These are phyloP conservation scores for Vitellaria paradoxa DNA, from an alignment of 179 eudicot genomes.

Conservation along the genomic window DNA sequence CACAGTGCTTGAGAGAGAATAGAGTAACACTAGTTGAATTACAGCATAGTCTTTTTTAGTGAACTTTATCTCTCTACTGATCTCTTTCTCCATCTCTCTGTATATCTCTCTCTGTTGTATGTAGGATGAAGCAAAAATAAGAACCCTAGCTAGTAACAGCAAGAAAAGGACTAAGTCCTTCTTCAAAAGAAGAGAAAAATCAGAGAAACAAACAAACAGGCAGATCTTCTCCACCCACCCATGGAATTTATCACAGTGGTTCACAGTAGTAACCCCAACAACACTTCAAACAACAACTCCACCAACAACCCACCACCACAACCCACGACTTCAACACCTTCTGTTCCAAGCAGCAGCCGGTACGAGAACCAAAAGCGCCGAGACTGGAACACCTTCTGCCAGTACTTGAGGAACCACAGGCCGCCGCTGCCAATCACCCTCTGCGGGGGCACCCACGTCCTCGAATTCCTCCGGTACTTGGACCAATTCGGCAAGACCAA, in stretches of 20 bases:
- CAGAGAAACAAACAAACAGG: background rate
- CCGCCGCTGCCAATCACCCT: slow-evolving; percentile 51
- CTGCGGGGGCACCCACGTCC: slow-evolving; percentile 65
- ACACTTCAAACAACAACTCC: background rate
- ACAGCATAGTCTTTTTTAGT: too few relatives aligned
- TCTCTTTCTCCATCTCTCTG: too few relatives aligned
- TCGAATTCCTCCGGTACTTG: slow-evolving; percentile 51
- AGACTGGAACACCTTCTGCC: slow-evolving; percentile 73
- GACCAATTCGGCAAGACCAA: slow-evolving; percentile 68
- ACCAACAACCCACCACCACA: background rate
- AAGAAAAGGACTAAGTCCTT: too few relatives aligned
- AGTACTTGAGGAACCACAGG: slow-evolving; percentile 56
- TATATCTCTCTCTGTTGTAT: too few relatives aligned
- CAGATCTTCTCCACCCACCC: background rate
- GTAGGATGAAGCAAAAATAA: too few relatives aligned
- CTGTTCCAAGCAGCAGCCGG: slow-evolving; percentile 35
- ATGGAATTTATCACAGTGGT: slow-evolving; percentile 16
- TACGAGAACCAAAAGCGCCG: slow-evolving; percentile 67
- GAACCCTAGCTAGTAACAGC: too few relatives aligned
- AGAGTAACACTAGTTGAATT: too few relatives aligned
- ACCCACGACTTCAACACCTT: slow-evolving; percentile 5
- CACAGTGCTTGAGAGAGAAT: too few relatives aligned
- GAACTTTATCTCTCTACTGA: background rate
- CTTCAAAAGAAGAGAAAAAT: background rate
- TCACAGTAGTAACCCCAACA: background rate